Evolutionary conservation across 2,329 filamentous ascomycete genomes (phyloP).

Genomic region (Fusarium penzigii): DNA sequence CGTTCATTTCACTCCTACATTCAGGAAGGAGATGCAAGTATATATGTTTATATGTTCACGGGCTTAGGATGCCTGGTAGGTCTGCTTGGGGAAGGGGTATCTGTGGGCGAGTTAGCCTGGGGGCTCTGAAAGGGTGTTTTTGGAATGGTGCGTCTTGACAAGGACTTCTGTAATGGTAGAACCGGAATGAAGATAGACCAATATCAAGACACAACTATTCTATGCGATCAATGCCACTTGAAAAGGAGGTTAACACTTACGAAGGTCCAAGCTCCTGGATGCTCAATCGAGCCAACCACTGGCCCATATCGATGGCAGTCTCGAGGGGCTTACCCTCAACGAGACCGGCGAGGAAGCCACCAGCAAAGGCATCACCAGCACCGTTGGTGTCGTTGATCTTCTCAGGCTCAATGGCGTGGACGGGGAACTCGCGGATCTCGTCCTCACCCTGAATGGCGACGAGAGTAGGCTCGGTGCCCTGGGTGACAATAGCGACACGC

Average conservation of each 20-base stretch:
- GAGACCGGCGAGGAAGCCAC: constrained; percentile 87
- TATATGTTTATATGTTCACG: constrained; percentile 23
- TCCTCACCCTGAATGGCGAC: constrained; percentile 74
- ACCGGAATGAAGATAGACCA: constrained; percentile 17
- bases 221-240: constrained; percentile 10
- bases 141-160: constrained; percentile 13
- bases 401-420: constrained; percentile 74
- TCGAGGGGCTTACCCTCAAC: constrained; percentile 81
- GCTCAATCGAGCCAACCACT: constrained; percentile 93
- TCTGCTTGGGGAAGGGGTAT: constrained; percentile 81
- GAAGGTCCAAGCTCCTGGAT: constrained; percentile 95
- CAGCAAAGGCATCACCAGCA: constrained; percentile 95
- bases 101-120: constrained; percentile 44
- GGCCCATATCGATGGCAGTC: constrained; percentile 83
- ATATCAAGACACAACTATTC: constrained; percentile 13
- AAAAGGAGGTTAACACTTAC: constrained; percentile 58
- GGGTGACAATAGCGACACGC: constrained; percentile 88
- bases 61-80: constrained; percentile 57
- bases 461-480: constrained; percentile 89
- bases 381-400: constrained; percentile 96
- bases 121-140: constrained; percentile 7
- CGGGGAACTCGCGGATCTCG: constrained; percentile 73
- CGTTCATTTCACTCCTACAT: constrained; percentile 20
- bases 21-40: constrained; percentile 27
- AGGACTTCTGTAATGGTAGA: constrained; percentile 14